Base-by-base conservation (phyloP, 768 basidiomycete species). In the Trametes villosa region DNA sequence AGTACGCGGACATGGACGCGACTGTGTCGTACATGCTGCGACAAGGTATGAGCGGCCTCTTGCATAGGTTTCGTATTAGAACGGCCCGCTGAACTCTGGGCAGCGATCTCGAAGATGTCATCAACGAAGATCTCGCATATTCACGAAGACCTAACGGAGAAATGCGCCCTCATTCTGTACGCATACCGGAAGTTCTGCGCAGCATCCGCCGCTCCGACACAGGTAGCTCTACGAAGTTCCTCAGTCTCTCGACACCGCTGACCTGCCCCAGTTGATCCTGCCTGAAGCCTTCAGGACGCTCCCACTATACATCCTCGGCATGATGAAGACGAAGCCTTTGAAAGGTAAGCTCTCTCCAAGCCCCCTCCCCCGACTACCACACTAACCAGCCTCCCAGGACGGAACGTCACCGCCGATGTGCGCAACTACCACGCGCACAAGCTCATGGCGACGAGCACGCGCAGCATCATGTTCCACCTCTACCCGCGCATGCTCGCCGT, bases 161-260 rank as follows among this genome's bases (percentile, higher is more conserved):
- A 84, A 58, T 95, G 92, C 70, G 87, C 92, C 1, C 81, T 87
- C 5, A 78, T 96, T 20, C 75, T 98, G 18, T 80, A 94, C 45
- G 91, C 91, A 7, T 99, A 99, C 72, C 82, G 97, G 31, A 86
- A 84, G 60, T 86, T 94, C 65, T 98, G 97, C 72, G 94, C 96
- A 0, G 81, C 91, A 30, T 81, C 90, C 0, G 88, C 92, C 0
- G 79, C 85, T 4, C 76, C 81, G 0, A 88, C 90, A 6, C 96
- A 98, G 79, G 96, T 94, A 63, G 47, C 33, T 11, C 3, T n/a
- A 2, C 6, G 17, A 26, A 17, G n/a, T 52, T 18, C 40, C 40
- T 24, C 45, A 3, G 27, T 20, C 31, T 18, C 6, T 9, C 33
- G 57, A 44, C 18, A 26, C 3, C 56, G 33, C 52, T 42, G 31